Conservation (phyloP, 345 rosid genomes). For the Conringia planisiliqua region DNA sequence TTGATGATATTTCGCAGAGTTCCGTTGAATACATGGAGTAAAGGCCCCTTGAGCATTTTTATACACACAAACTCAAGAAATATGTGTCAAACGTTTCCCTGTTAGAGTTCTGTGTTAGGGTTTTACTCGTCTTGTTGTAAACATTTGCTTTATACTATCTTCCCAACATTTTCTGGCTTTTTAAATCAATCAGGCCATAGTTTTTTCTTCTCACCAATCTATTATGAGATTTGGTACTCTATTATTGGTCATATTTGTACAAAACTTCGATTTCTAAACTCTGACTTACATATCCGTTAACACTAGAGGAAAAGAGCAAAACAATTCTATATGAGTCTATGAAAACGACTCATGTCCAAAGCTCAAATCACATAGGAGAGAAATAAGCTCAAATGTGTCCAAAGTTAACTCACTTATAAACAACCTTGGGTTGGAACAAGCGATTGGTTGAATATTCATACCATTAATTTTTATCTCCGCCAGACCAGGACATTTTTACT, state of each 20-base stretch:
- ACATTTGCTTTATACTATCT: conserved; percentile 17
- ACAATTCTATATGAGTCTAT: neutral
- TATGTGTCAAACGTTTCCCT: neutral
- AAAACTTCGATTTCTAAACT: neutral
- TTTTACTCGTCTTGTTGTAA: conserved; percentile 24
- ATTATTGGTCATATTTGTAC: neutral
- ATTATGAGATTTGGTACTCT: neutral
- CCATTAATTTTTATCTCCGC: neutral
- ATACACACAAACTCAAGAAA: neutral
- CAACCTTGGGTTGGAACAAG: neutral
- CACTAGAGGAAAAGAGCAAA: neutral
- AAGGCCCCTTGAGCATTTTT: neutral
- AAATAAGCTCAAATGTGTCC: neutral
- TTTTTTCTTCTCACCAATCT: neutral
- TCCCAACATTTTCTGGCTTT: too few species aligned
- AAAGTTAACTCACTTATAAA: neutral
- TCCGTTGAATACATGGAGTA: conserved; percentile 81
- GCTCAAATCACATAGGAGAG: neutral
- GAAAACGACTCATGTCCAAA: neutral
- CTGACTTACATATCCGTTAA: neutral
- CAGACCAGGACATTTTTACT: neutral
- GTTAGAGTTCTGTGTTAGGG: conserved; percentile 1
- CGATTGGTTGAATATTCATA: neutral
- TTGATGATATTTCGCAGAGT: conserved; percentile 76
- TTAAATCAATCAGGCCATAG: too few species aligned